Percentiles rank a stretch among this genome's conserved stretches.
These are phyloP conservation scores for Endotrypanum monterogeii DNA, from an alignment of 208 protist genomes.

Conservation along the genomic window DNA sequence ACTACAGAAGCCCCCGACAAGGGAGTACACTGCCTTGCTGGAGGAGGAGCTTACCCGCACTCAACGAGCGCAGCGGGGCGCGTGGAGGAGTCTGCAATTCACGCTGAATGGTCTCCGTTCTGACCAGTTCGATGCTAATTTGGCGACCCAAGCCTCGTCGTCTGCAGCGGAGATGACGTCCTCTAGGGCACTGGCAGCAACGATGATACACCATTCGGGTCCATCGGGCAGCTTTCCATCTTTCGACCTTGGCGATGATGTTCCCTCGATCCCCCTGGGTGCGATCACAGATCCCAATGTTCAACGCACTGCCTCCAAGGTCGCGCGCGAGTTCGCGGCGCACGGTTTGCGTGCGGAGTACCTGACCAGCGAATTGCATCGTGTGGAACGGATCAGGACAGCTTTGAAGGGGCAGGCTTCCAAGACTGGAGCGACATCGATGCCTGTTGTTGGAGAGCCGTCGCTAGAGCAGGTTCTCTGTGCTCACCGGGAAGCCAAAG, in stretches of 20 bases:
- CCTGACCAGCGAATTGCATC: constrained; percentile 21
- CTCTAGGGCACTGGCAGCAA: neutral
- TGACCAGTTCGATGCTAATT: constrained; percentile 28
- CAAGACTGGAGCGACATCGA: neutral
- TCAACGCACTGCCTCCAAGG: constrained; percentile 4
- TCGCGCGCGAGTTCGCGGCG: constrained; percentile 31
- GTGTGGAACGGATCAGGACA: constrained; percentile 7
- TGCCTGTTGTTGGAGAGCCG: neutral
- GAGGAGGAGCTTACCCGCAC: constrained; percentile 36
- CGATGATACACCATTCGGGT: neutral
- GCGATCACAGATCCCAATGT: constrained; percentile 24
- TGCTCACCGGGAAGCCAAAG: constrained; percentile 10
- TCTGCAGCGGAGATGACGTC: neutral
- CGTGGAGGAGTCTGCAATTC: constrained; percentile 36
- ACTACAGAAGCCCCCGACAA: constrained; percentile 44
- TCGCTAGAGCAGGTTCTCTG: constrained; percentile 22
- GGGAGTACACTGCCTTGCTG: constrained; percentile 37
- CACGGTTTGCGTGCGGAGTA: constrained; percentile 22
- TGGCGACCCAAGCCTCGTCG: neutral
- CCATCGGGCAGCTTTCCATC: neutral
- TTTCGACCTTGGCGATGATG: neutral
- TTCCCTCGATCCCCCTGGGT: constrained; percentile 9
- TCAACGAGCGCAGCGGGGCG: constrained; percentile 26
- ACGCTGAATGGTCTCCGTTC: constrained; percentile 31
- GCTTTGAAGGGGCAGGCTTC: neutral